Evolutionary conservation across 768 basidiomycete genomes (phyloP).

Genomic region (Pisolithus sp.): DNA sequence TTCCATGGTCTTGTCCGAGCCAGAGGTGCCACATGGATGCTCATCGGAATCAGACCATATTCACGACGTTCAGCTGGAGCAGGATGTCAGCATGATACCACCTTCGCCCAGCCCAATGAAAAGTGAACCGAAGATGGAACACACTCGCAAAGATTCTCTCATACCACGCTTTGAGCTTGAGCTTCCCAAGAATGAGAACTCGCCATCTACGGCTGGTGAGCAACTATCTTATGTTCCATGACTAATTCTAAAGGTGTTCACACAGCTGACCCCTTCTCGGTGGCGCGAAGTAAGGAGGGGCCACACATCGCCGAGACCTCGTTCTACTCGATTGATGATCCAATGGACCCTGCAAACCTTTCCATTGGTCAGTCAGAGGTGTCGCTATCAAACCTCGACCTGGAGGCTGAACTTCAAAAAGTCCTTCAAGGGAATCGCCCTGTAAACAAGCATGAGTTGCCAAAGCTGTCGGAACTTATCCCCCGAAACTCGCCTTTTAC

Average conservation of each 20-base stretch:
- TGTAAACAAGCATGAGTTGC: slow-evolving; percentile 7
- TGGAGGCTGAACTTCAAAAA: slow-evolving; percentile 24
- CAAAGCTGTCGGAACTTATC: slow-evolving; percentile 21
- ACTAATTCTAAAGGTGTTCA: slow-evolving; percentile 9
- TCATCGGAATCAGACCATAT: slow-evolving; percentile 36
- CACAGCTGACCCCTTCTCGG: slow-evolving; percentile 17
- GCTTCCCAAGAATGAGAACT: slow-evolving; percentile 13
- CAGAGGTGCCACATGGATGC: slow-evolving; percentile 27
- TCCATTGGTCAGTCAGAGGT: slow-evolving; percentile 34
- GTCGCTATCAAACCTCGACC: slow-evolving; percentile 28
- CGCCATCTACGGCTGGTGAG: slow-evolving; percentile 15
- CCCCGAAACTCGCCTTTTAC: slow-evolving; percentile 17
- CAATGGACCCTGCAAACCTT: slow-evolving; percentile 25
- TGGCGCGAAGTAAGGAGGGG: slow-evolving; percentile 21
- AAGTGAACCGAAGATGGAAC: slow-evolving; percentile 10
- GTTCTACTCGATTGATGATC: slow-evolving; percentile 25
- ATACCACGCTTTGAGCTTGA: slow-evolving; percentile 30
- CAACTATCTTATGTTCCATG: neutral
- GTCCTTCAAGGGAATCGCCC: slow-evolving; percentile 12
- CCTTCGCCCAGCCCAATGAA: slow-evolving; percentile 45
- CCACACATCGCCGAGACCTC: slow-evolving; percentile 12
- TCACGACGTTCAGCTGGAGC: slow-evolving; percentile 29
- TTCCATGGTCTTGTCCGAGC: slow-evolving; percentile 16
- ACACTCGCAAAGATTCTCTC: slow-evolving; percentile 22
- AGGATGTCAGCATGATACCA: slow-evolving; percentile 39